Percentiles rank a stretch among this genome's conserved stretches.
Evolutionary conservation across 805 yeast genomes (phyloP).

Genomic region (Zygosaccharomyces kombuchaensis): DNA sequence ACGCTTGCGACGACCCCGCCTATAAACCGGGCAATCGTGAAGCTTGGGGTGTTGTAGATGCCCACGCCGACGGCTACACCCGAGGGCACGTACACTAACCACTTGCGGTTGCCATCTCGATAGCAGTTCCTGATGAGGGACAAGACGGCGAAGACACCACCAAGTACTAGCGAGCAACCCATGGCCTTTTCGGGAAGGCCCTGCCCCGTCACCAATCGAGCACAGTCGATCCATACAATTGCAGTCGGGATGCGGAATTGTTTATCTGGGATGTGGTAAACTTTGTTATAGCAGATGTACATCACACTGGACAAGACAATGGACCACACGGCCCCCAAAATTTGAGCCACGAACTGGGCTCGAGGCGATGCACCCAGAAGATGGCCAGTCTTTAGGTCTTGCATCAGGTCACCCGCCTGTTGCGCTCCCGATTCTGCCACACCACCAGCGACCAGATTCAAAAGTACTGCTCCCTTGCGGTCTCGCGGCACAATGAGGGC

Average conservation of each 20-base stretch:
- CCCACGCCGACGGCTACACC: slow-evolving; percentile 99
- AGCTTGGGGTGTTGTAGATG: slow-evolving; percentile 87
- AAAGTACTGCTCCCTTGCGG: slow-evolving; percentile 76
- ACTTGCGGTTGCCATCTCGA: slow-evolving; percentile 39
- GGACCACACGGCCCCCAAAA: slow-evolving; percentile 84
- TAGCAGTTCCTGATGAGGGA: slow-evolving; percentile 60
- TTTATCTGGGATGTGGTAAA: slow-evolving; percentile 80
- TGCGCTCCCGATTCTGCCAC: slow-evolving; percentile 98
- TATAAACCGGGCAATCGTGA: slow-evolving; percentile 85
- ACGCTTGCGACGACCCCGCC: slow-evolving; percentile 72
- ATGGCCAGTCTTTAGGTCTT: slow-evolving; percentile 93
- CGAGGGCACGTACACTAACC: slow-evolving; percentile 63
- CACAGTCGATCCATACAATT: slow-evolving; percentile 93
- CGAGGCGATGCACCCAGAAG: slow-evolving; percentile 85
- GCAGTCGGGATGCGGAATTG: slow-evolving; percentile 91
- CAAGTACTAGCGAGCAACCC: slow-evolving; percentile 56
- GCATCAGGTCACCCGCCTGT: slow-evolving; percentile 98
- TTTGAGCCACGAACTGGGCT: slow-evolving; percentile 87
- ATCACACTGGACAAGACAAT: slow-evolving; percentile 72
- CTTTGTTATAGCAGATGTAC: slow-evolving; percentile 74
- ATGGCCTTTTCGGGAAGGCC: slow-evolving; percentile 81
- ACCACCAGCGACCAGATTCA: slow-evolving; percentile 92
- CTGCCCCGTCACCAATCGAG: slow-evolving; percentile 84
- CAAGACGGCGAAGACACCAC: slow-evolving; percentile 62
- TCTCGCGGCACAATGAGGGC: slow-evolving; percentile 71